These are phyloP conservation scores for Saksenaea oblongispora DNA, from an alignment of 371 early-diverging fungal genomes.

Conservation along the genomic window DNA sequence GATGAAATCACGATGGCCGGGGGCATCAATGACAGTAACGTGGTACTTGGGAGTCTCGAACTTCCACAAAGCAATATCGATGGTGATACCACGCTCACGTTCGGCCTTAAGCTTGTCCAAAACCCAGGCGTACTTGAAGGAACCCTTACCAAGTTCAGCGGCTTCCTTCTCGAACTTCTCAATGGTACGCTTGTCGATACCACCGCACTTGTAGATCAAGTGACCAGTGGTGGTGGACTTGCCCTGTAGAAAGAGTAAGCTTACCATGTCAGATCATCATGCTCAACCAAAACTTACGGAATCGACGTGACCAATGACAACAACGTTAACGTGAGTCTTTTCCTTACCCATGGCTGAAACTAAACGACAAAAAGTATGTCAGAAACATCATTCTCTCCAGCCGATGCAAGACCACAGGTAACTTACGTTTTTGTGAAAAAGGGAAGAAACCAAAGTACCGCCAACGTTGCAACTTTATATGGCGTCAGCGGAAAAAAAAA, in stretches of 20 bases:
- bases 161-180: slow-evolving; percentile 99
- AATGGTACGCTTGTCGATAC: slow-evolving; percentile 98
- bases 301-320: slow-evolving; percentile 99
- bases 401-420: too few relatives aligned
- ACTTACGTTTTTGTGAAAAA: too few relatives aligned
- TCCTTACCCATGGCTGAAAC: slow-evolving; percentile 94
- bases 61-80: slow-evolving; percentile 93
- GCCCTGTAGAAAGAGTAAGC: slow-evolving; percentile 15
- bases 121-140: slow-evolving; percentile 97
- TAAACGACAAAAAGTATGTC: too few relatives aligned
- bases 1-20: slow-evolving; percentile 99
- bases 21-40: slow-evolving; percentile 97
- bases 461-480: too few relatives aligned
- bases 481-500: too few relatives aligned
- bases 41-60: slow-evolving; percentile 96
- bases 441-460: too few relatives aligned
- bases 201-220: slow-evolving; percentile 98
- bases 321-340: slow-evolving; percentile 94
- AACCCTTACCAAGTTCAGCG: slow-evolving; percentile 96
- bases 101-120: slow-evolving; percentile 97
- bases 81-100: too few relatives aligned
- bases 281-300: slow-evolving; percentile 84
- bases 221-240: slow-evolving; percentile 72
- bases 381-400: too few relatives aligned
- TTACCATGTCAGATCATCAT: neutral